Evolutionary conservation across 2,329 filamentous ascomycete species (phyloP), one percentile per base, ranked within the genome.

Genomic region (Triangularia setosa): DNA sequence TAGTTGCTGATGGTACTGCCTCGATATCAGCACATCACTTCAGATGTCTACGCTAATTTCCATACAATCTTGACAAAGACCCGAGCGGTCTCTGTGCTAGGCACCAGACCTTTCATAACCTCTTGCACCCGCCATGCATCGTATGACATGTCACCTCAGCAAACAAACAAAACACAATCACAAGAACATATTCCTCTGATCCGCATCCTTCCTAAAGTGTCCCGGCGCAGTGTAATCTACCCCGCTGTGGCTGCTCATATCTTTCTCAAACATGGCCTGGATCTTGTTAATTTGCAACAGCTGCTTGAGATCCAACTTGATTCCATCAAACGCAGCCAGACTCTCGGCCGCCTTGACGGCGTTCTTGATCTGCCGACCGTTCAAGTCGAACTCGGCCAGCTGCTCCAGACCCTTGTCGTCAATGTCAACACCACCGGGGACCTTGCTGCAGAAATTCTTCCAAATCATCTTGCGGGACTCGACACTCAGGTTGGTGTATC

Each of bases 291-390:
- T 64, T 58, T 71, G 67, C 64, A 67, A 58, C 63, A 71, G 60
- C 69, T 70, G 68, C 12, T 68, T 60, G 52, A 71, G 59, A 33
- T 70, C 69, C 2, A 71, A 58, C 63, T 68, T 69, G 24, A 53
- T 67, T 2, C 60, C 62, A 14, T 71, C 66, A 63, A 70, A 71
- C 18, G 65, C 61, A 1, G 69, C 69, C 59, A 71, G 35, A 27
- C 69, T 69, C 65, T 71, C 69, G 7, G 72, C 72, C 9, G 72
- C 72, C 54, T 71, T 69, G 53, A 73, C 60, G 12, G 69, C 70
- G 40, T 79, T 79, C 69, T 78, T 77, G 56, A 79, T 79, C 71
- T 79, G 76, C 14, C 76, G 68, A 5, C 77, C 77, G 56, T 79
- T 78, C 64, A 79, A 69, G 54, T 77, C 72, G 60, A 75, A 70